Base-by-base conservation (phyloP, 2,329 filamentous ascomycete species). In the Diplodia mutila region DNA sequence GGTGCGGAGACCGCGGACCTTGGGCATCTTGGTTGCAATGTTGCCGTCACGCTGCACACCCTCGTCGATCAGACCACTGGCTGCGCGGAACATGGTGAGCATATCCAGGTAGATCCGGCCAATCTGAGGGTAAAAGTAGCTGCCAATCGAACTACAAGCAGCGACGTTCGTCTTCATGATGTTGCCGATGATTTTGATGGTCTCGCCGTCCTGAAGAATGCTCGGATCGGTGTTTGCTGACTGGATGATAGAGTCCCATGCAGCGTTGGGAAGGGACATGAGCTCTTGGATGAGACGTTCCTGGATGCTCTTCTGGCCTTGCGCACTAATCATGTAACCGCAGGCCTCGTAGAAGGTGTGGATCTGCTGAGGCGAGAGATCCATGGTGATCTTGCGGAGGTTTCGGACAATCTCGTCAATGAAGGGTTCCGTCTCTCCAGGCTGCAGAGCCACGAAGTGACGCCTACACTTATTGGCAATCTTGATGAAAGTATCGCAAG, bases 151-250 rank as follows among this genome's bases (percentile, higher is more conserved):
- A 42, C 92, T 92, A 80, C 95, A 99, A 42, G 95, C 95, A n/a
- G 96, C 94, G 4, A 99, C 95, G 74, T 99, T 99, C 0, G 95
- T 99, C 87, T 99, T 99, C 95, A 99, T 99, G 77, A 99, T 97
- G 81, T 99, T 99, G 72, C 95, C 95, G 70, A 99, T 94, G 72
- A 99, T 90, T 84, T 99, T 99, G 83, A 99, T 98, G 0, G 94
- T 97, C 73, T 99, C 94, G 12, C 90, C 85, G 75, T 98, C 93
- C 78, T 98, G 93, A 14, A 99, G 85, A 72, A 95, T 93, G 25
- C 89, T 86, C 0, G 95, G 93, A 76, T 97, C 90, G 69, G 90
- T 86, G 66, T 92, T 95, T 27, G 95, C 95, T 76, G 91, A 88
- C 73, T 89, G 88, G 76, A 99, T 99, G 74, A 99, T 97, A 75